These are phyloP conservation scores for Bromus sterilis DNA, from an alignment of 176 grass and related monocot genomes.

Conservation along the genomic window DNA sequence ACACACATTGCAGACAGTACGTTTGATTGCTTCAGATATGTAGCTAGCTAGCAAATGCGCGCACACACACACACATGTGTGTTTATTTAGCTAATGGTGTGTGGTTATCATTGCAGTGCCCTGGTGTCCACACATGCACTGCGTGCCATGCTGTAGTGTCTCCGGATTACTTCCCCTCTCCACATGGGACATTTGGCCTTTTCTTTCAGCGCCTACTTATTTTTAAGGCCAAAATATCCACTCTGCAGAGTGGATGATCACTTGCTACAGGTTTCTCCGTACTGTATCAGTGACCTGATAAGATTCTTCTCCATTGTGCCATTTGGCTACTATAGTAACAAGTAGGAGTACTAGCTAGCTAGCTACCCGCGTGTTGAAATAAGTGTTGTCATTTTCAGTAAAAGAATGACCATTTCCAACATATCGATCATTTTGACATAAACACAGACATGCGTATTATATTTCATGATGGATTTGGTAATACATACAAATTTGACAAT, in stretches of 20 bases:
- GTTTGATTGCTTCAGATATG: background rate
- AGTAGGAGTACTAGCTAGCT: no score
- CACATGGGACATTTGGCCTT: background rate
- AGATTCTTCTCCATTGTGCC: background rate
- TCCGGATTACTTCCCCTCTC: background rate
- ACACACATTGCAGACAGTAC: background rate
- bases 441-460: no score
- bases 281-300: background rate
- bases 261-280: background rate
- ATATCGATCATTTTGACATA: background rate
- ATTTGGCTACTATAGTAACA: background rate
- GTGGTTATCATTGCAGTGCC: slow-evolving; percentile 2
- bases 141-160: slow-evolving; percentile 8
- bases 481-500: no score
- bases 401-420: no score
- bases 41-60: background rate
- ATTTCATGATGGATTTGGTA: no score
- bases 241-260: no score
- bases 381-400: background rate
- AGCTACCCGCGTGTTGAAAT: background rate
- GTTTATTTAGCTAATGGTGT: background rate
- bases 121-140: slow-evolving; percentile 7
- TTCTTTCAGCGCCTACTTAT: background rate
- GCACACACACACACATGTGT: no score
- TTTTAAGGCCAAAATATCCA: no score